These are phyloP conservation scores for Lenzites betulinus DNA, from an alignment of 768 basidiomycete genomes.

Conservation along the genomic window DNA sequence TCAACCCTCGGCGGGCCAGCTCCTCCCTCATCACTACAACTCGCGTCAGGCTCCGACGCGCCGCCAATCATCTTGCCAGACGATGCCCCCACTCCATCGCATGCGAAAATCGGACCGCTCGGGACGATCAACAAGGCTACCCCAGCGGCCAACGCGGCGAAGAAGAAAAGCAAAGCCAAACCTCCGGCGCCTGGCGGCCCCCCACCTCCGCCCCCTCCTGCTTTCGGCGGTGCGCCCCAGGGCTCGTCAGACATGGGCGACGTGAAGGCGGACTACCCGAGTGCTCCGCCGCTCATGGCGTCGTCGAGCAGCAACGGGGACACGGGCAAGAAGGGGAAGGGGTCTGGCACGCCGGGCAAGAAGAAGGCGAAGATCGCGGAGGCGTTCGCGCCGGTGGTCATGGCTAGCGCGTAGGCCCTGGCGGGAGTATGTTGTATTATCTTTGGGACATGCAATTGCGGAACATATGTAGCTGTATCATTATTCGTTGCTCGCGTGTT, in stretches of 20 bases:
- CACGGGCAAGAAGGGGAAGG: constrained; percentile 28
- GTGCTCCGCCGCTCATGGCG: constrained; percentile 11
- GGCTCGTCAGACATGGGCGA: constrained; percentile 1
- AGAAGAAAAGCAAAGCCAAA: constrained; percentile 59
- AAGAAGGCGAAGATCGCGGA: constrained; percentile 26
- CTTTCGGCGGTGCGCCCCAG: not conserved
- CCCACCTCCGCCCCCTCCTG: constrained; percentile 5
- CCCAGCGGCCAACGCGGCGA: constrained; percentile 39
- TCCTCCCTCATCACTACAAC: constrained; percentile 9
- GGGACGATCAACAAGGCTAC: constrained; percentile 69
- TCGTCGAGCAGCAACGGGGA: constrained; percentile 17
- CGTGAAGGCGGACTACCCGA: not conserved
- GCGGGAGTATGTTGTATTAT: constrained; percentile 7
- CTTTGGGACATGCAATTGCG: constrained; percentile 6
- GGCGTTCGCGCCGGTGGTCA: constrained; percentile 32
- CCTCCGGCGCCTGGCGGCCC: constrained; percentile 11
- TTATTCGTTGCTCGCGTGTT: not conserved
- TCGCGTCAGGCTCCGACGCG: constrained; percentile 21
- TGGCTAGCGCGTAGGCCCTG: constrained; percentile 31
- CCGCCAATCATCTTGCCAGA: constrained; percentile 53
- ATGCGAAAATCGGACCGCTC: constrained; percentile 76
- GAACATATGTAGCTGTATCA: constrained; percentile 20
- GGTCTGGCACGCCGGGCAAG: constrained; percentile 27
- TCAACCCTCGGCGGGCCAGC: constrained; percentile 2
- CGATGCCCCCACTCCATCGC: constrained; percentile 57